Conservation (phyloP, 768 basidiomycete species). For the Lentinus brumalis region DNA sequence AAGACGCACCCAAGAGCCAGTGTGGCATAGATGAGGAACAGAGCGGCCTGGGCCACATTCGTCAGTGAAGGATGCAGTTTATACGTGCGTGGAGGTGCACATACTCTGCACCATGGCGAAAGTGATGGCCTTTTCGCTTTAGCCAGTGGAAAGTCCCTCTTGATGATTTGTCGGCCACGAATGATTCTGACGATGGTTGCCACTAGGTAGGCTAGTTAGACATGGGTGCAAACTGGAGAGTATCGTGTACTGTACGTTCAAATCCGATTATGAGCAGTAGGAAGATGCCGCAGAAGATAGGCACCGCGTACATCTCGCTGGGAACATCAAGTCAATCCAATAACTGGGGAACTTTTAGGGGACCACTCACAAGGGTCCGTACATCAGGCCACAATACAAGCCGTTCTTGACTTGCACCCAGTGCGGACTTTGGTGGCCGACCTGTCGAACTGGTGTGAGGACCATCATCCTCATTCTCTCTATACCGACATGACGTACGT, state of each 20-base stretch:
- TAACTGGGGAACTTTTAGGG: background rate
- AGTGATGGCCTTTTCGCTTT: constrained; percentile 18
- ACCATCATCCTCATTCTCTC: background rate
- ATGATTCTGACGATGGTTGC: constrained; percentile 47
- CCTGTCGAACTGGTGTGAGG: background rate
- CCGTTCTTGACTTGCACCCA: constrained; percentile 41
- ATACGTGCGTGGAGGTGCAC: background rate
- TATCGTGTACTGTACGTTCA: constrained; percentile 39
- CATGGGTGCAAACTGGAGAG: background rate
- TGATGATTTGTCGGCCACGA: constrained; percentile 36
- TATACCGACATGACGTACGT: background rate
- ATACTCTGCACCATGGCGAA: constrained; percentile 26
- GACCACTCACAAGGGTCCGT: constrained; percentile 14
- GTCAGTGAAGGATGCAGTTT: background rate
- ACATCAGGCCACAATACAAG: constrained; percentile 45
- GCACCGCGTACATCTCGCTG: constrained; percentile 34
- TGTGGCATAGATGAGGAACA: constrained; percentile 49
- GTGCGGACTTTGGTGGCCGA: constrained; percentile 23
- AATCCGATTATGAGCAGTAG: constrained; percentile 43
- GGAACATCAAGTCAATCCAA: background rate
- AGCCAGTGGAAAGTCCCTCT: constrained; percentile 22
- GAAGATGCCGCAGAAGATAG: constrained; percentile 46
- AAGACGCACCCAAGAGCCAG: constrained; percentile 44
- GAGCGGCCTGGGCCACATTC: constrained; percentile 16
- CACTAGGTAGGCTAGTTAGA: constrained; percentile 32